These are phyloP conservation scores for Pseudozyma hubeiensis DNA, from an alignment of 1,284 basidiomycete genomes.

Conservation along the genomic window DNA sequence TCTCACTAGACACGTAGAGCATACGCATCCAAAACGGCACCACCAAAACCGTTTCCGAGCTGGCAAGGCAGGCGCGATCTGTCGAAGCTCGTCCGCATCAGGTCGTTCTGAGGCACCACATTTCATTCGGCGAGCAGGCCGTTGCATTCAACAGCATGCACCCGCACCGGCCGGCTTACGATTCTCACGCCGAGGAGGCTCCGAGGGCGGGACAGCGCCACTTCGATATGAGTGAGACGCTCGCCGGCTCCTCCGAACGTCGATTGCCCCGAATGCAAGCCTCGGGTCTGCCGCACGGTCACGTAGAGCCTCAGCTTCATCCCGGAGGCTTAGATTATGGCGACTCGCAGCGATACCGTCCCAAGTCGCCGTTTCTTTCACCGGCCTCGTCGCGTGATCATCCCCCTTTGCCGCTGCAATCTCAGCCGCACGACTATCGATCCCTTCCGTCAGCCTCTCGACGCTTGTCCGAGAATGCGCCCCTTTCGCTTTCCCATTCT, in stretches of 20 bases:
- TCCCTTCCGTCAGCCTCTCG: background rate
- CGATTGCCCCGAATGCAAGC: conserved; percentile 18
- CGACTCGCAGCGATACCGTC: conserved; percentile 4
- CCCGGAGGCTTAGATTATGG: background rate
- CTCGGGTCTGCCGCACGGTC: conserved; percentile 25
- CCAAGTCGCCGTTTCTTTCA: conserved; percentile 5
- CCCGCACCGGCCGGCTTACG: conserved; percentile 17
- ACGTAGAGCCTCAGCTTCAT: conserved; percentile 5
- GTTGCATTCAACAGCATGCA: conserved; percentile 17
- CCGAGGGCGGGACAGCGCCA: conserved; percentile 15
- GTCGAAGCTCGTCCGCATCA: background rate
- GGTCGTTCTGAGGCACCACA: conserved; percentile 3
- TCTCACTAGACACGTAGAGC: too few species aligned
- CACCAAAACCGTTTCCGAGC: background rate
- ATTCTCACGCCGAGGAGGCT: conserved; percentile 7
- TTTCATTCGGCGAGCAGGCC: background rate
- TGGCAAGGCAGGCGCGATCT: background rate
- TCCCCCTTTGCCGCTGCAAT: background rate
- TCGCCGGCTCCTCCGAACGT: conserved; percentile 8
- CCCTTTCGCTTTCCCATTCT: background rate
- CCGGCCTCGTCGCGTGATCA: conserved; percentile 6
- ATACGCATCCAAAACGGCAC: background rate
- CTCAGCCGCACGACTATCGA: conserved; percentile 4
- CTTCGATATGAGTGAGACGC: conserved; percentile 10
- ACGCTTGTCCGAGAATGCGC: background rate